Evolutionary conservation across 768 basidiomycete species (phyloP).

Genomic region (Calocybe gangraenosa): DNA sequence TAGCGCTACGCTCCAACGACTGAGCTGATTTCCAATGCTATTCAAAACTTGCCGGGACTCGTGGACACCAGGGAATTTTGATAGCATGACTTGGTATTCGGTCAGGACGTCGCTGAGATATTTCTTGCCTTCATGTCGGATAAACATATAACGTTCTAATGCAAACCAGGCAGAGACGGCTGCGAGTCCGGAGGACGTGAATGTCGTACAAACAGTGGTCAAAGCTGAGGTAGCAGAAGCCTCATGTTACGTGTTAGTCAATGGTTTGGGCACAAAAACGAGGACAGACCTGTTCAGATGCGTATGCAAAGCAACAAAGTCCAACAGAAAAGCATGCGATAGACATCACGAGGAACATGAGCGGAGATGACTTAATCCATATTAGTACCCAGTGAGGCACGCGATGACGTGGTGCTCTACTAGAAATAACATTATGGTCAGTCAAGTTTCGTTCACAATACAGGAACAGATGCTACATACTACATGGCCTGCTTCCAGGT

Average conservation of each 20-base stretch:
- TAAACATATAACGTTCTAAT: slow-evolving; percentile 63
- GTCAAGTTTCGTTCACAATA: neutral
- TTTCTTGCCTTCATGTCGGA: slow-evolving; percentile 58
- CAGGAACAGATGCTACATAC: slow-evolving; percentile 36
- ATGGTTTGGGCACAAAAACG: neutral
- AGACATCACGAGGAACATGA: slow-evolving; percentile 80
- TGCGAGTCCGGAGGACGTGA: slow-evolving; percentile 65
- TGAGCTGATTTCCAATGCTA: slow-evolving; percentile 14
- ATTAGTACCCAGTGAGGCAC: slow-evolving; percentile 83
- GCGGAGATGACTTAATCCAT: slow-evolving; percentile 82
- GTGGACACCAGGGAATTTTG: slow-evolving; percentile 25
- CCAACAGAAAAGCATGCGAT: slow-evolving; percentile 82
- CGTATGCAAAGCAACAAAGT: slow-evolving; percentile 72
- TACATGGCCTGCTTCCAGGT: slow-evolving; percentile 85
- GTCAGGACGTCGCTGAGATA: slow-evolving; percentile 63
- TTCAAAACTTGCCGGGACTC: slow-evolving; percentile 12
- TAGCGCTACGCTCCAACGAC: slow-evolving; percentile 13
- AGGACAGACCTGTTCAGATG: slow-evolving; percentile 54
- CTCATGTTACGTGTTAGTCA: slow-evolving; percentile 29
- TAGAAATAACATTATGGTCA: slow-evolving; percentile 21
- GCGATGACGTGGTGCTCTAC: slow-evolving; percentile 70
- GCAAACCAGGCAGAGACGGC: slow-evolving; percentile 76
- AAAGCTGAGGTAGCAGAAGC: slow-evolving; percentile 58
- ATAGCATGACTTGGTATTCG: slow-evolving; percentile 37
- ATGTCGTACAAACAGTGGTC: slow-evolving; percentile 72